A percentile compares a stretch with the other conserved stretches of the same genome.
Evolutionary conservation across 2,329 filamentous ascomycete species (phyloP).

Genomic region (Aspergillus novofumigatus): DNA sequence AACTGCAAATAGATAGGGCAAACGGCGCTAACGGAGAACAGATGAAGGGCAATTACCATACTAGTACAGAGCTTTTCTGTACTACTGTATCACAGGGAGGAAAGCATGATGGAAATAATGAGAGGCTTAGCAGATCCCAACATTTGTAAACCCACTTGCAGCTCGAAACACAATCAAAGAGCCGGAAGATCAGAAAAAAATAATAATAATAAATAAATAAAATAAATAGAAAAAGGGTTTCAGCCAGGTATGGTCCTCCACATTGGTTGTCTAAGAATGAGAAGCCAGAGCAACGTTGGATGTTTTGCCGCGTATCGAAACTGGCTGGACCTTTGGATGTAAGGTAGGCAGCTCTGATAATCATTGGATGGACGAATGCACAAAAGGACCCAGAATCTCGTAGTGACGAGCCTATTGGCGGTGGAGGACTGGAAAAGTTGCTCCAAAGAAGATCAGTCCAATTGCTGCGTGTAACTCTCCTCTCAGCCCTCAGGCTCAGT

Average conservation of each 20-base stretch:
- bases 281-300: background rate
- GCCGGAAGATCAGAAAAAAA: background rate
- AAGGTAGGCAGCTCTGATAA: background rate
- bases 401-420: background rate
- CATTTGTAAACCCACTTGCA: background rate
- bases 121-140: background rate
- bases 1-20: background rate
- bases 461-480: background rate
- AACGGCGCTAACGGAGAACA: background rate
- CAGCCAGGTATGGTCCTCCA: background rate
- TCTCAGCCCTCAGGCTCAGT: background rate
- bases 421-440: background rate
- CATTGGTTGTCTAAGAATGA: background rate
- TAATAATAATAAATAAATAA: background rate
- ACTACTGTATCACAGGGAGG: background rate
- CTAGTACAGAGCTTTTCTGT: background rate
- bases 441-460: background rate
- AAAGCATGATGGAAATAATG: background rate
- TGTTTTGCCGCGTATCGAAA: background rate
- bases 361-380: background rate
- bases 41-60: background rate
- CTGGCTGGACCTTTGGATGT: background rate
- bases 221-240: background rate
- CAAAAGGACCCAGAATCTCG: background rate
- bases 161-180: background rate